A percentile compares a stretch with the other conserved stretches of the same genome.
These are phyloP conservation scores for Keithomyces neogunnii DNA, from an alignment of 2,329 filamentous ascomycete genomes.

Conservation along the genomic window DNA sequence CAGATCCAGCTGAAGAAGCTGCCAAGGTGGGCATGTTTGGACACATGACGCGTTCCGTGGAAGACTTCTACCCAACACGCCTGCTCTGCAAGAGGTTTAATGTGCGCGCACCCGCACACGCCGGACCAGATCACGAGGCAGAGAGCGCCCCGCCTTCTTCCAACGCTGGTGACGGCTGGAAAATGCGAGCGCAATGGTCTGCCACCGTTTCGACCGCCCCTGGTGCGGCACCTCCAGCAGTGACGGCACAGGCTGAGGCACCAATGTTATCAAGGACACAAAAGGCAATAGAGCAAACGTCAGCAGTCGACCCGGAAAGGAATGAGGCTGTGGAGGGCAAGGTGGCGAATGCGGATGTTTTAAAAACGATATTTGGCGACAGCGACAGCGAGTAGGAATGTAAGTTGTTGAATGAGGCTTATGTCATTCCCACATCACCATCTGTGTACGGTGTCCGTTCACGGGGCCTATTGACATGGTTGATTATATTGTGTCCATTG, in stretches of 20 bases:
- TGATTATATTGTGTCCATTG: too few relatives aligned
- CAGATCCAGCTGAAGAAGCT: slow-evolving; percentile 74
- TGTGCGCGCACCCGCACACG: slow-evolving; percentile 66
- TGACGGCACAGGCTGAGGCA: background rate
- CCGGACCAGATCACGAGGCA: slow-evolving; percentile 41
- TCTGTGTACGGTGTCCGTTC: background rate
- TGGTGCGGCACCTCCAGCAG: background rate
- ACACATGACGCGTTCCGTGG: slow-evolving; percentile 64
- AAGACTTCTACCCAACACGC: slow-evolving; percentile 70
- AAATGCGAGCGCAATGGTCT: background rate
- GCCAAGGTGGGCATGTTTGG: slow-evolving; percentile 92
- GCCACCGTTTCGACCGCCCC: background rate
- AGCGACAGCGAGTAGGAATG: slow-evolving; percentile 55
- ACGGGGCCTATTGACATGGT: too few relatives aligned
- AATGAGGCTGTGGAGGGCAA: slow-evolving; percentile 62
- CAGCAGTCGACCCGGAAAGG: slow-evolving; percentile 57
- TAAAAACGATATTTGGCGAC: slow-evolving; percentile 90
- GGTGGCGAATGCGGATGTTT: slow-evolving; percentile 70
- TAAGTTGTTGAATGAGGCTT: background rate
- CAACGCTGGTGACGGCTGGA: background rate
- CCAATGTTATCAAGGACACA: background rate
- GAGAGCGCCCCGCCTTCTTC: slow-evolving; percentile 12
- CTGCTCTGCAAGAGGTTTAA: slow-evolving; percentile 94
- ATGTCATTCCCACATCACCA: background rate
- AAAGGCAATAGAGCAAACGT: background rate